Evolutionary conservation across 1,284 basidiomycete species (phyloP).

Genomic region (Tranzscheliella williamsii): DNA sequence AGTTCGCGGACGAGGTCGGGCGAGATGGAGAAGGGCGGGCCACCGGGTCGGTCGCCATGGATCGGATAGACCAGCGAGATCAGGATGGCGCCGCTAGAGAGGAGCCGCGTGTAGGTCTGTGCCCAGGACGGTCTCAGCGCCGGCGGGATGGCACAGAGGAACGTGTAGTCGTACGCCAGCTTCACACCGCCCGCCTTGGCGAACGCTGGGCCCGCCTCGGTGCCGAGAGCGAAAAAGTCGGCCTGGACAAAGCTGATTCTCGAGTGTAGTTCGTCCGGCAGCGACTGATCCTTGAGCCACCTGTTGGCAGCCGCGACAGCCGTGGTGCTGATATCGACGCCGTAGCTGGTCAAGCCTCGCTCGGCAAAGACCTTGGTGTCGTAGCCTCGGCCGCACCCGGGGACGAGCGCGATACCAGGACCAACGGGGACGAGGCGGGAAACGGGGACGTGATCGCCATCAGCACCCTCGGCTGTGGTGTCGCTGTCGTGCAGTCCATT

Average conservation of each 20-base stretch:
- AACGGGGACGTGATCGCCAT: conserved; percentile 8
- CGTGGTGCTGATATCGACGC: conserved; percentile 37
- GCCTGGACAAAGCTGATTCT: conserved; percentile 29
- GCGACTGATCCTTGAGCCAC: conserved; percentile 31
- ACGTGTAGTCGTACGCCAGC: conserved; percentile 50
- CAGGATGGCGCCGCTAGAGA: conserved; percentile 26
- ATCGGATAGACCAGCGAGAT: conserved; percentile 47
- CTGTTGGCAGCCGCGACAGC: conserved; percentile 36
- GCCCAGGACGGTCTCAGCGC: conserved; percentile 33
- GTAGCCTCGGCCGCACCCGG: conserved; percentile 41
- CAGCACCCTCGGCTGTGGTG: conserved; percentile 3
- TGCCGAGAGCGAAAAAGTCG: conserved; percentile 41
- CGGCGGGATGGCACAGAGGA: conserved; percentile 48
- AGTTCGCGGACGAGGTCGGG: conserved; percentile 28
- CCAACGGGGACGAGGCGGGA: conserved; percentile 18
- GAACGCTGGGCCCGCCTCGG: conserved; percentile 5
- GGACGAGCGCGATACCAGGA: conserved; percentile 15
- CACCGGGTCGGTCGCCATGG: conserved; percentile 41
- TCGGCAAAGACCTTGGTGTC: conserved; percentile 38
- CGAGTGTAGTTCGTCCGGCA: conserved; percentile 1
- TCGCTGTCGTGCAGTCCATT: conserved; percentile 20
- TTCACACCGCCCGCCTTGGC: conserved; percentile 7
- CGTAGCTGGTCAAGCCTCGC: conserved; percentile 27
- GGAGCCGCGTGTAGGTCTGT: conserved; percentile 39
- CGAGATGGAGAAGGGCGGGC: conserved; percentile 43